Evolutionary conservation across 768 basidiomycete genomes (phyloP).

Genomic region (Suillus brevipes): DNA sequence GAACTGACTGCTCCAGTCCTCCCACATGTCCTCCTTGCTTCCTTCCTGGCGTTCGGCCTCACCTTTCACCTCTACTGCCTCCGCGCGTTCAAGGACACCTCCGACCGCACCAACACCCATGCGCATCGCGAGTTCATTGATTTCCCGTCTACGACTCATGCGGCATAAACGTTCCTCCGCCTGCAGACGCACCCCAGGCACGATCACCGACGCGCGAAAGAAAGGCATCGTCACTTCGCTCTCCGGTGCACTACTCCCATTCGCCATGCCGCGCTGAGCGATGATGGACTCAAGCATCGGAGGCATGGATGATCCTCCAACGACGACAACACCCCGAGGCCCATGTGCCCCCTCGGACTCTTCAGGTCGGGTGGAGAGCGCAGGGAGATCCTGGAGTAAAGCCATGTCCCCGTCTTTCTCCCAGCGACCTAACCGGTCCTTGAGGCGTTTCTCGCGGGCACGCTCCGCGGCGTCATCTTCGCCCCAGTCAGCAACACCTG

Average conservation of each 20-base stretch:
- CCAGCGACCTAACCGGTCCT: slow-evolving; percentile 73
- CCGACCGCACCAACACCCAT: slow-evolving; percentile 80
- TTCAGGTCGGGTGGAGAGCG: slow-evolving; percentile 43
- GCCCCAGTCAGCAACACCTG: slow-evolving; percentile 53
- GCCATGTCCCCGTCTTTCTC: slow-evolving; percentile 56
- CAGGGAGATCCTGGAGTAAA: slow-evolving; percentile 65
- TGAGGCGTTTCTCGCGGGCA: slow-evolving; percentile 70
- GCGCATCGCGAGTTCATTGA: slow-evolving; percentile 81
- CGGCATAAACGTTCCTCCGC: slow-evolving; percentile 56
- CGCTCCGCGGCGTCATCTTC: slow-evolving; percentile 67
- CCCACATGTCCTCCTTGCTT: slow-evolving; percentile 40
- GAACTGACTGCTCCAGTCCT: slow-evolving; percentile 69
- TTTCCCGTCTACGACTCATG: slow-evolving; percentile 63
- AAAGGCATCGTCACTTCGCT: slow-evolving; percentile 40
- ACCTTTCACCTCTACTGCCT: slow-evolving; percentile 7
- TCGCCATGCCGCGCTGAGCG: slow-evolving; percentile 21
- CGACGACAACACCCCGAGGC: slow-evolving; percentile 45
- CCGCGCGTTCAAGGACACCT: slow-evolving; percentile 51
- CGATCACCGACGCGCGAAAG: slow-evolving; percentile 69
- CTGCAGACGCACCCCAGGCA: slow-evolving; percentile 60
- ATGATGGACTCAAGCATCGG: slow-evolving; percentile 24
- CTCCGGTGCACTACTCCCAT: slow-evolving; percentile 18
- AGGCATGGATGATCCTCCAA: slow-evolving; percentile 45
- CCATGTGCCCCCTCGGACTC: slow-evolving; percentile 34
- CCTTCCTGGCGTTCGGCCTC: slow-evolving; percentile 9